Conservation (phyloP, 2,329 filamentous ascomycete species). For the Harringtonia aguacate region DNA sequence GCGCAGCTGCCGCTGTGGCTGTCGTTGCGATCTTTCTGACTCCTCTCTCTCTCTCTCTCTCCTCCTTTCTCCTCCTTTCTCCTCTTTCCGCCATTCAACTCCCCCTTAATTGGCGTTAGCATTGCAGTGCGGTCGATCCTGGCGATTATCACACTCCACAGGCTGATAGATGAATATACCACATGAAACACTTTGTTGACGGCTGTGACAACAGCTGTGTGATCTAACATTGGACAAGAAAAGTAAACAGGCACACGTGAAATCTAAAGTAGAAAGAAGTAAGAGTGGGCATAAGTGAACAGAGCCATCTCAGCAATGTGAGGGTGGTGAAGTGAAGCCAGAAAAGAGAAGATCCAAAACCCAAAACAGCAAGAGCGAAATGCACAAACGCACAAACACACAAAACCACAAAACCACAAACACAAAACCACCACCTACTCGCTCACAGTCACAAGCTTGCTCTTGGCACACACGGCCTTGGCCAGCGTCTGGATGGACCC, state of each 20-base stretch:
- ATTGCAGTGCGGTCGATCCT: constrained; percentile 3
- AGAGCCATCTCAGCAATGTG: too few relatives aligned
- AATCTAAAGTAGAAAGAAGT: too few relatives aligned
- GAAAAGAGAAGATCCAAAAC: neutral
- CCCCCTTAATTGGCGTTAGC: too few relatives aligned
- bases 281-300: too few relatives aligned
- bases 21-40: neutral
- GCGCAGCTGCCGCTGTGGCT: too few relatives aligned
- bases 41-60: neutral
- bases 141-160: constrained; percentile 1
- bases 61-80: neutral
- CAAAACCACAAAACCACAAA: neutral
- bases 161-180: neutral
- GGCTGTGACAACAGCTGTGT: neutral
- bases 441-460: constrained; percentile 5
- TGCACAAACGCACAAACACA: neutral
- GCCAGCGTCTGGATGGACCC: constrained; percentile 29
- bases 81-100: too few relatives aligned
- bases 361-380: neutral
- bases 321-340: too few relatives aligned
- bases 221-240: too few relatives aligned
- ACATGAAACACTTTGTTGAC: neutral
- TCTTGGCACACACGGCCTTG: constrained; percentile 10
- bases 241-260: neutral
- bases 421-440: neutral